These are phyloP conservation scores for Yamadazyma sp. DNA, from an alignment of 1,139 yeast genomes.

Conservation along the genomic window DNA sequence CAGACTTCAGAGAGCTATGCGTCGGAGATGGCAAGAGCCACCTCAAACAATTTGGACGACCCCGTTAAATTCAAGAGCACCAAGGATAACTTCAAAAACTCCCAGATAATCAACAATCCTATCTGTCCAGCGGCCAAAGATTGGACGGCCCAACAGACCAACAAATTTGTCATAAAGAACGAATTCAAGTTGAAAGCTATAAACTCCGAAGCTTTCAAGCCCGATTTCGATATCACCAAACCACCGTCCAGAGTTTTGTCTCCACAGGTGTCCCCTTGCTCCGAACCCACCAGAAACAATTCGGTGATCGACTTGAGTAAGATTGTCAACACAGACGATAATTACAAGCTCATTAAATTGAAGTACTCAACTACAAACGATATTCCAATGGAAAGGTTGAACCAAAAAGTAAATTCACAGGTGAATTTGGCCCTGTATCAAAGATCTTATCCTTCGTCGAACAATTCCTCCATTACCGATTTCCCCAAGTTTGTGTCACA, in stretches of 20 bases:
- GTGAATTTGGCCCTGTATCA: constrained; percentile 30
- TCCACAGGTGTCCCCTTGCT: constrained; percentile 47
- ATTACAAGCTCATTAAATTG: constrained; percentile 42
- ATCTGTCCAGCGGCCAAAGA: constrained; percentile 43
- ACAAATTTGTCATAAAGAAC: constrained; percentile 29
- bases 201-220: constrained; percentile 41
- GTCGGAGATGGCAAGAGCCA: constrained; percentile 9
- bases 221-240: constrained; percentile 28
- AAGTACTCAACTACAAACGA: constrained; percentile 41
- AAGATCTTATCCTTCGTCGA: constrained; percentile 25
- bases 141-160: constrained; percentile 34
- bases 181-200: constrained; percentile 40
- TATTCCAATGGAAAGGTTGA: constrained; percentile 40
- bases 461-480: constrained; percentile 29
- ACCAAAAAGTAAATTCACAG: constrained; percentile 44
- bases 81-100: constrained; percentile 13
- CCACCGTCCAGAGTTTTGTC: constrained; percentile 39
- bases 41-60: background rate
- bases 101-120: constrained; percentile 22
- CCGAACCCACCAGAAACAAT: constrained; percentile 45
- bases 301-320: constrained; percentile 46
- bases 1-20: constrained; percentile 14
- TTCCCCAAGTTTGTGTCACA: constrained; percentile 23
- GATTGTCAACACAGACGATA: constrained; percentile 35
- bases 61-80: constrained; percentile 3